phyloP scores from a whole-genome alignment of 192 early-diverging fungal genomes.

The Dissophora globulifera region DNA sequence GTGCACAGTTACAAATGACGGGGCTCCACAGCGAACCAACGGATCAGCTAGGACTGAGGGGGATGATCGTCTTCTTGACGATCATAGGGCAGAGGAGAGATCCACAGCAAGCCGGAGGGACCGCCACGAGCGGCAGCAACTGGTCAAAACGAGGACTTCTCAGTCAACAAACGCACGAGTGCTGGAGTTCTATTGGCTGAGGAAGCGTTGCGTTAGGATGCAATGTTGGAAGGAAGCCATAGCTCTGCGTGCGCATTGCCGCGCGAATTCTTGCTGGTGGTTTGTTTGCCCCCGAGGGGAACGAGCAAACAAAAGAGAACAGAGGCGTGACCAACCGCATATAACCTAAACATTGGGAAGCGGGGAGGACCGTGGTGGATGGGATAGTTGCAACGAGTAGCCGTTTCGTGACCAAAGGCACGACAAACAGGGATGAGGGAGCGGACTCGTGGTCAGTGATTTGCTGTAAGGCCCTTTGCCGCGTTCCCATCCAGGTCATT shows the following conservation, averaged over 20 bases:
- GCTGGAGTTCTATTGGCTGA: too few species aligned
- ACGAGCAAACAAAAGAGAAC: background rate
- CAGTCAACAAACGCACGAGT: too few species aligned
- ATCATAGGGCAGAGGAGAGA: background rate
- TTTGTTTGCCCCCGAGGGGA: slow-evolving; percentile 6
- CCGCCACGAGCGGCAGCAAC: background rate
- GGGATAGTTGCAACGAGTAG: too few species aligned
- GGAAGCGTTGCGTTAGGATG: background rate
- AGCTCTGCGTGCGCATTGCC: background rate
- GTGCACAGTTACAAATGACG: background rate
- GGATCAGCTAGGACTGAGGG: too few species aligned
- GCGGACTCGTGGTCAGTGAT: too few species aligned
- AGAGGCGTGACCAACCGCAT: slow-evolving; percentile 1
- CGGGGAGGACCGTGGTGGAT: background rate
- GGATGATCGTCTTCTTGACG: background rate
- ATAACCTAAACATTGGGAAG: background rate
- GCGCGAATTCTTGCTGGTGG: background rate
- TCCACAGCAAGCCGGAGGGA: slow-evolving; percentile 1
- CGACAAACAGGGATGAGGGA: too few species aligned
- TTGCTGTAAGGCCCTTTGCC: too few species aligned
- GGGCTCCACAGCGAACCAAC: too few species aligned
- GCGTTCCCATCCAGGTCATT: background rate
- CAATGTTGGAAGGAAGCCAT: background rate
- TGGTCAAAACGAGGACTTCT: background rate
- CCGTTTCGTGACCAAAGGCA: too few species aligned